Evolutionary conservation across 108 stramenopile species (phyloP).

Genomic region (Heterococcus sp.): DNA sequence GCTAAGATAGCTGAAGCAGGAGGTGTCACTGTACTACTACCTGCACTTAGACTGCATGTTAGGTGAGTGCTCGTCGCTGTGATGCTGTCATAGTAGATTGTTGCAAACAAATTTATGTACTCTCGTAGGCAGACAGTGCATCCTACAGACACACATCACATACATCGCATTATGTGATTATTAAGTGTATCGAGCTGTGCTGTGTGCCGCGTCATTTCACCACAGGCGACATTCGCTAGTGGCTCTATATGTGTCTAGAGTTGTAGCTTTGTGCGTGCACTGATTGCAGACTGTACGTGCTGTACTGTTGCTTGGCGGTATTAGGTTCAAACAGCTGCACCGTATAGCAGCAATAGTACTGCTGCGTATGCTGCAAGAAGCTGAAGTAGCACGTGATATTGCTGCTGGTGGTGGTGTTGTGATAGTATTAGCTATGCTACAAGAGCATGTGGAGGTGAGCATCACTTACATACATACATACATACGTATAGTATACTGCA

Average conservation of each 20-base stretch:
- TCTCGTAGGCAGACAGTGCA: too few species aligned
- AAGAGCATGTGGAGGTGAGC: constrained; percentile 31
- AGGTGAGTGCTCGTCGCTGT: neutral
- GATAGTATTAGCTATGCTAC: constrained; percentile 44
- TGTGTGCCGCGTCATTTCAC: too few species aligned
- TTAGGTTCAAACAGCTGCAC: constrained; percentile 44
- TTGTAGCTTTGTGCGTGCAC: too few species aligned
- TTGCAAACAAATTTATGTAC: too few species aligned
- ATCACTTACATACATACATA: too few species aligned
- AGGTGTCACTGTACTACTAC: constrained; percentile 49
- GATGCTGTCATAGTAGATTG: too few species aligned
- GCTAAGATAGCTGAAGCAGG: constrained; percentile 56
- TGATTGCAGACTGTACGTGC: neutral
- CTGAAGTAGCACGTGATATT: constrained; percentile 51
- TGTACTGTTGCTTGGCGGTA: neutral
- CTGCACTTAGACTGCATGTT: neutral
- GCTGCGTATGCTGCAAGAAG: constrained; percentile 60
- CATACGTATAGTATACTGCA: too few species aligned
- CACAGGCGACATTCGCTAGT: too few species aligned
- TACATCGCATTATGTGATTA: neutral
- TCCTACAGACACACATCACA: too few species aligned
- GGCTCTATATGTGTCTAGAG: too few species aligned
- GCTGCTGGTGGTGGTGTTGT: constrained; percentile 47
- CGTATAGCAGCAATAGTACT: constrained; percentile 61
- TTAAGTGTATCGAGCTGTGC: too few species aligned